Evolutionary conservation across 495 filamentous ascomycete species (phyloP), one percentile per base, ranked within the genome.

Genomic region (Lepraria neglecta): DNA sequence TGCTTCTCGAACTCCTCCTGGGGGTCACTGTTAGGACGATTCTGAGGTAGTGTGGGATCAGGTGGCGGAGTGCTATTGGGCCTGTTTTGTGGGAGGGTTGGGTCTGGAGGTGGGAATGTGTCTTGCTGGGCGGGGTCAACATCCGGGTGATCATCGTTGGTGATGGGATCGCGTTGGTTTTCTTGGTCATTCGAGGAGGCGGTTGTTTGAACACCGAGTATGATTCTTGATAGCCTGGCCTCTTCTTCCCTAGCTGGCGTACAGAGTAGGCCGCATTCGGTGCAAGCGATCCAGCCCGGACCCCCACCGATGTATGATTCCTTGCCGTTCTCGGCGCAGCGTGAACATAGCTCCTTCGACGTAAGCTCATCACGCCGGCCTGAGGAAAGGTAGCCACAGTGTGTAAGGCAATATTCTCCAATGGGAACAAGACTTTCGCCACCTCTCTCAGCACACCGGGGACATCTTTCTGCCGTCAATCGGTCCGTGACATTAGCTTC

Each of bases 71-170:
- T 63, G 42, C 53, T 67, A 59, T 12, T 62, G 58, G 24, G 67
- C 52, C 14, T 60, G 44, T 67, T 72, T 59, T 69, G 69, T 64
- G 52, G 24, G 68, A 61, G 64, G 64, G 63, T 10, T 53, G 68
- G 43, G 54, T 56, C 19, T 66, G 60, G 14, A 60, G 68, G 46
- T 60, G 55, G 45, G 35, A 42, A 30, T 67, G 45, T 45, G 17
- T n/a, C 43, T 35, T 42, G 15, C 4, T 11, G 28, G 17, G 30
- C 21, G 24, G 51, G 4, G 31, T 28, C 28, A 42, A 43, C 31
- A 28, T 14, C 28, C n/a, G 14, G 30, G 17, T 7, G 17, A 28
- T 31, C 33, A 17, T 15, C 47, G 17, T 42, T 35, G 19, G 40
- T 45, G 19, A 27, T 50, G 43, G 51, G 27, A 50, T 53, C 6